Base-by-base conservation (phyloP, 2,329 filamentous ascomycete species). In the Ceratocystis papillata region DNA sequence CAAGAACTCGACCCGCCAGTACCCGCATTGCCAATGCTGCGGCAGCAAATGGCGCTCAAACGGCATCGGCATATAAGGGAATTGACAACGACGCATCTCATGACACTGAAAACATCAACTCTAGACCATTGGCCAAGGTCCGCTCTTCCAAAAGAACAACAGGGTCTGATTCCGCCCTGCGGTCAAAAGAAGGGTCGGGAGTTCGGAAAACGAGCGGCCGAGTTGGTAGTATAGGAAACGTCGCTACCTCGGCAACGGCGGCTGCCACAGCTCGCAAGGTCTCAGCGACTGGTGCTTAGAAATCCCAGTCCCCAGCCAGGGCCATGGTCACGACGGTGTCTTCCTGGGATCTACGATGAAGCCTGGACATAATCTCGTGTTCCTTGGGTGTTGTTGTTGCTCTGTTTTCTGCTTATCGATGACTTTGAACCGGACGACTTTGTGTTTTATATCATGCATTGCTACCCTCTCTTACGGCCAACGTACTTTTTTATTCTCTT, bases 101-200 rank as follows among this genome's bases (percentile, higher is more conserved):
- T 68, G 87, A 90, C 70, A 81, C 83, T 10, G 87, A 90, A 73
- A 90, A 90, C 71, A 81, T 87, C 73, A 85, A 85, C 41, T 75
- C 78, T 12, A 48, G 67, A 44, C 67, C 67, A 57, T 46, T 66
- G 15, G 67, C 67, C 37, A 68, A 68, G 62, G 64, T 68, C 12
- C 67, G 67, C 44, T 59, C 67, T 3, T 65, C 67, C 33, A 66
- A 66, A 46, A 50, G 64, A 48, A 66, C 64, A 10, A 66, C 44
- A 4, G 67, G 64, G 2, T 66, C 67, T 5, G 82, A 81, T 63
- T 78, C 81, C 44, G 75, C 79, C 62, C 75, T 81, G 22, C 78
- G 80, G 22, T 75, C 76, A 69, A 83, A 81, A 72, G 80, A 83
- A 66, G 76, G 77, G 37, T 76, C 75, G 6, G 84, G 79, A 59